Conservation (phyloP, 1,284 basidiomycete genomes). For the Salmacisia buchloeana region DNA sequence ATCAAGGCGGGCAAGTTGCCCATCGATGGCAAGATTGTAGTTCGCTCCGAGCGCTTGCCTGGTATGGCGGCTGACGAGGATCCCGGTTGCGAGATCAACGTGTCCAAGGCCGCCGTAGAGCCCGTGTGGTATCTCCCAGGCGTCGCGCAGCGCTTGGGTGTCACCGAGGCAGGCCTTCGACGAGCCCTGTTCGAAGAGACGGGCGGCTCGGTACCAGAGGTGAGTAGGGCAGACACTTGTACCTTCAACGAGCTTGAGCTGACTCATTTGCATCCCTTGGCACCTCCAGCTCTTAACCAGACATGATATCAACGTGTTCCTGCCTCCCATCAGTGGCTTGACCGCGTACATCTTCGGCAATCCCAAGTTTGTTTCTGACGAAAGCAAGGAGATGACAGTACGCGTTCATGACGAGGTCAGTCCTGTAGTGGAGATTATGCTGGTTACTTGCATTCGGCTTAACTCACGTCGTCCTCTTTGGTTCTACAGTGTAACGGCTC, state of each 20-base stretch:
- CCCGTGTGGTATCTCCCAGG: slow-evolving; percentile 91
- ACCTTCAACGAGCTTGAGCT: neutral
- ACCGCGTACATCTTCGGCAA: slow-evolving; percentile 83
- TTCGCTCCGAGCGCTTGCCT: slow-evolving; percentile 28
- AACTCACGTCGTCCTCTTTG: neutral
- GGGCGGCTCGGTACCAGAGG: slow-evolving; percentile 63
- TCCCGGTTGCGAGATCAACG: slow-evolving; percentile 76
- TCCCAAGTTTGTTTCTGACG: slow-evolving; percentile 38
- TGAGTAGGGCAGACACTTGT: neutral
- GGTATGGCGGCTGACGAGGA: slow-evolving; percentile 51
- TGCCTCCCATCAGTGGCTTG: slow-evolving; percentile 85
- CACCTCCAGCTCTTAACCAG: slow-evolving; percentile 92
- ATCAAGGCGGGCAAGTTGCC: slow-evolving; percentile 64
- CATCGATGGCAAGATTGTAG: slow-evolving; percentile 73
- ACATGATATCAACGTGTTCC: slow-evolving; percentile 88
- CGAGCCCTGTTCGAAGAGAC: slow-evolving; percentile 84
- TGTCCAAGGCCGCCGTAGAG: slow-evolving; percentile 63
- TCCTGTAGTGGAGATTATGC: neutral
- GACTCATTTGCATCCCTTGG: too few species aligned
- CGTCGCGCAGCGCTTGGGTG: slow-evolving; percentile 49
- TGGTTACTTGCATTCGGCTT: neutral
- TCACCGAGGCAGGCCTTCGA: slow-evolving; percentile 73
- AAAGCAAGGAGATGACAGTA: slow-evolving; percentile 69
- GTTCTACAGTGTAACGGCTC: slow-evolving; percentile 55
- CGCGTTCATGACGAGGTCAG: slow-evolving; percentile 82